Base-by-base conservation (phyloP, 2,329 filamentous ascomycete genomes). In the Diaporthe longicolla region DNA sequence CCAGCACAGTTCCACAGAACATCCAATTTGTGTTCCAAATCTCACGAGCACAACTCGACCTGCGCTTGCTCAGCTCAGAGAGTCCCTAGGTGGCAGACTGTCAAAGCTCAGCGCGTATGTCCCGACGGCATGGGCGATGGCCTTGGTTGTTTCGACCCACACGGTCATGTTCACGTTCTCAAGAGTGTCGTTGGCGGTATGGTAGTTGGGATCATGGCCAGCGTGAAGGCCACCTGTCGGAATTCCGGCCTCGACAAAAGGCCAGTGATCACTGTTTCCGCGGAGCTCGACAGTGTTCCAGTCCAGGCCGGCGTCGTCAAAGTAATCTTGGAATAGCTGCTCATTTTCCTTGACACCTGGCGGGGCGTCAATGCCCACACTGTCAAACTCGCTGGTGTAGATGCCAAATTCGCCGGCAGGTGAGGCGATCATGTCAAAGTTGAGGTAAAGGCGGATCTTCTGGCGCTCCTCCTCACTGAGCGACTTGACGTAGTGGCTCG, bases 211-310 rank as follows among this genome's bases (percentile, higher is more conserved):
- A 32, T 72, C 70, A 2, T 9, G 89, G 2, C 91, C 91, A 3
- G 90, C 91, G 77, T 89, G 89, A 32, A 92, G 83, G 13, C 89
- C 89, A 21, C 83, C 89, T 52, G 81, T 86, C 24, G 84, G 88
- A 78, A 90, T 91, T 45, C 88, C 86, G 35, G 86, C 83, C 55
- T 88, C 82, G 45, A 89, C 83, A 83, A 93, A 92, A 0, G 88
- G 87, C 19, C 87, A 89, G 76, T 92, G 92, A 78, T 93, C 91
- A 15, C 86, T 90, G 77, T 8, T 82, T 81, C 73, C 82, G 76
- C 3, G 77, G 68, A 71, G n/a, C 29, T n/a, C 5, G 9, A 37
- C 26, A 29, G 45, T 50, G 1, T 37, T 8, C 45, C n/a, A 52
- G 13, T 66, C 29, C 13, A 66, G 21, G 29, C 24, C 45, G n/a